These are phyloP conservation scores for Saccharomycopsis hybrid DNA, from an alignment of 1,139 yeast genomes.

Conservation along the genomic window DNA sequence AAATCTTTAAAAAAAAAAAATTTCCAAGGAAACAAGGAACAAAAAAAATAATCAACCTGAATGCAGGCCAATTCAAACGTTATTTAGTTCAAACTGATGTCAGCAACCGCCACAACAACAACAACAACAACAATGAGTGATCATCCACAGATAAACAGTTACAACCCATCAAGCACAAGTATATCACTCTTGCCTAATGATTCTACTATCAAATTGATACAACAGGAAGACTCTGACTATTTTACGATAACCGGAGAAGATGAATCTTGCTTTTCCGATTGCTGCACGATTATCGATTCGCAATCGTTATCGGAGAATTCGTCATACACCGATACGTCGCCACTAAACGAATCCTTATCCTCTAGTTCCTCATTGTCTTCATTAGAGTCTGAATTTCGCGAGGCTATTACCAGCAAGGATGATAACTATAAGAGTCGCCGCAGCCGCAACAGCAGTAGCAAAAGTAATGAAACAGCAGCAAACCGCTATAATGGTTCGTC, in stretches of 20 bases:
- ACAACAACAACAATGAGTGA: too few relatives aligned
- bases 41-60: too few relatives aligned
- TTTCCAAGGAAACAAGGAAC: too few relatives aligned
- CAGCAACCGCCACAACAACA: too few relatives aligned
- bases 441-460: background rate
- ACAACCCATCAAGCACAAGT: too few relatives aligned
- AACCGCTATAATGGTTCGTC: too few relatives aligned
- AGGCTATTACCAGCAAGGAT: background rate
- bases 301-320: constrained; percentile 4
- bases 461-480: too few relatives aligned
- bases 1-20: too few relatives aligned
- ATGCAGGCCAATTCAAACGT: too few relatives aligned
- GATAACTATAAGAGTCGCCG: background rate
- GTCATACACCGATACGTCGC: constrained; percentile 2
- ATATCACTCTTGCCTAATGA: background rate
- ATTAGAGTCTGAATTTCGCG: constrained; percentile 5
- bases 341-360: constrained; percentile 3
- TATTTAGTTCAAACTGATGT: too few relatives aligned
- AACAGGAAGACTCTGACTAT: background rate
- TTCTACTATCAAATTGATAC: background rate
- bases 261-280: constrained; percentile 8
- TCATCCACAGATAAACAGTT: too few relatives aligned
- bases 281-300: constrained; percentile 8
- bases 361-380: constrained; percentile 17
- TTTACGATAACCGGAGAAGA: constrained; percentile 3